A percentile compares a stretch with the other conserved stretches of the same genome.
phyloP scores from a whole-genome alignment of 2,329 filamentous ascomycete species.

The Hypocrella siamensis region DNA sequence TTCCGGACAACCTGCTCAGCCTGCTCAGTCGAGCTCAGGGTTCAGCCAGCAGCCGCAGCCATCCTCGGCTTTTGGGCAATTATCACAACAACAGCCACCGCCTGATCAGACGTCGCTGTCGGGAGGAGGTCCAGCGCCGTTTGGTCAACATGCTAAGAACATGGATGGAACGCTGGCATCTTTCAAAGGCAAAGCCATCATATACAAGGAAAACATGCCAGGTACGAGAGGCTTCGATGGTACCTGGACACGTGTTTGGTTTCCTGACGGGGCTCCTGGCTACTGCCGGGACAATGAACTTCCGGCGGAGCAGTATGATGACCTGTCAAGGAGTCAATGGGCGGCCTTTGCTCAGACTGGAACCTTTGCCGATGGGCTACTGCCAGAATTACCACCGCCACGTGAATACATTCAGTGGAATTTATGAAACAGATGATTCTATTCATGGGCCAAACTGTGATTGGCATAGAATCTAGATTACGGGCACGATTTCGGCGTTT shows the following conservation, averaged over 20 bases:
- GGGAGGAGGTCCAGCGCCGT: slow-evolving; percentile 2
- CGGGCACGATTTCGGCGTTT: too few species aligned
- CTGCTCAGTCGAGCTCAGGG: neutral
- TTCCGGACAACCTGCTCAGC: neutral
- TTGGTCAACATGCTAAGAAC: slow-evolving; percentile 12
- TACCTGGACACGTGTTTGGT: slow-evolving; percentile 52
- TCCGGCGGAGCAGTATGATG: slow-evolving; percentile 38
- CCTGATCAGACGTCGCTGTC: neutral
- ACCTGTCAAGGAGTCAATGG: slow-evolving; percentile 48
- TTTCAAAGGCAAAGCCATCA: slow-evolving; percentile 50
- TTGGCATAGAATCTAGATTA: too few species aligned
- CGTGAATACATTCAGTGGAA: slow-evolving; percentile 62
- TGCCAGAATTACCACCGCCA: slow-evolving; percentile 66
- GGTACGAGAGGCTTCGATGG: slow-evolving; percentile 36
- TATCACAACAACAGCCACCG: neutral
- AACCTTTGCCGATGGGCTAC: slow-evolving; percentile 50
- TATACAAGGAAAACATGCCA: slow-evolving; percentile 35
- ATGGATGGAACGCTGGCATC: slow-evolving; percentile 29
- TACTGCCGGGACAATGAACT: slow-evolving; percentile 50
- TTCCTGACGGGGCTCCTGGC: slow-evolving; percentile 51
- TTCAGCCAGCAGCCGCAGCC: too few species aligned
- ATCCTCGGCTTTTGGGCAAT: neutral
- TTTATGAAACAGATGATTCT: slow-evolving; percentile 46
- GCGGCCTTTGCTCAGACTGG: slow-evolving; percentile 47
- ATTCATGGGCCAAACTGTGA: too few species aligned